Evolutionary conservation across 2,329 filamentous ascomycete genomes (phyloP).

Genomic region (Ophiocordyceps camponoti-saundersi): DNA sequence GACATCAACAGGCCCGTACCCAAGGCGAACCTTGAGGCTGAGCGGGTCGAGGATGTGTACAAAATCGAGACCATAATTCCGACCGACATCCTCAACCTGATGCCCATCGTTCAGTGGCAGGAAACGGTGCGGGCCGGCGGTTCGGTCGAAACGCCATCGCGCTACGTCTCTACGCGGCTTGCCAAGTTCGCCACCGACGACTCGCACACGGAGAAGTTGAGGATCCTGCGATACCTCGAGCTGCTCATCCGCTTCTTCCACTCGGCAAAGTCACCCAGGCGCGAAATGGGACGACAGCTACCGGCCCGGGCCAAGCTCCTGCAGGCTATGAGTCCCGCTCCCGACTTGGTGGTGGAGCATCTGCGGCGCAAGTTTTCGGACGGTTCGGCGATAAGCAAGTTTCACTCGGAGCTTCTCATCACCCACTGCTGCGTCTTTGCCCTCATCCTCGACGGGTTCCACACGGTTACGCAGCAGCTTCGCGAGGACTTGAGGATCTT

Average conservation of each 20-base stretch:
- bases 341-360: slow-evolving; percentile 45
- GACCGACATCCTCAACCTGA: slow-evolving; percentile 44
- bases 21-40: slow-evolving; percentile 47
- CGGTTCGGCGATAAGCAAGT: slow-evolving; percentile 47
- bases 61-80: slow-evolving; percentile 49
- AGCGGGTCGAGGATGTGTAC: slow-evolving; percentile 57
- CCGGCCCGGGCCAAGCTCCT: slow-evolving; percentile 37
- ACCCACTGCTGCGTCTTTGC: slow-evolving; percentile 58
- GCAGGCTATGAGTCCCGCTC: slow-evolving; percentile 35
- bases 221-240: slow-evolving; percentile 42
- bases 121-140: slow-evolving; percentile 43
- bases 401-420: slow-evolving; percentile 53
- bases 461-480: slow-evolving; percentile 53
- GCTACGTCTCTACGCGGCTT: slow-evolving; percentile 49
- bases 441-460: slow-evolving; percentile 55
- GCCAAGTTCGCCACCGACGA: slow-evolving; percentile 34
- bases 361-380: slow-evolving; percentile 55
- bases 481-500: slow-evolving; percentile 50
- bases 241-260: slow-evolving; percentile 38
- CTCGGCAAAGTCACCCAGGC: slow-evolving; percentile 26
- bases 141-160: slow-evolving; percentile 37
- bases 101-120: slow-evolving; percentile 61
- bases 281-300: slow-evolving; percentile 34
- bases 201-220: slow-evolving; percentile 33
- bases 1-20: slow-evolving; percentile 60